A percentile compares a stretch with the other conserved stretches of the same genome.
Conservation (phyloP, 1,139 yeast genomes). For the Saccharomycopsis crataegensis region DNA sequence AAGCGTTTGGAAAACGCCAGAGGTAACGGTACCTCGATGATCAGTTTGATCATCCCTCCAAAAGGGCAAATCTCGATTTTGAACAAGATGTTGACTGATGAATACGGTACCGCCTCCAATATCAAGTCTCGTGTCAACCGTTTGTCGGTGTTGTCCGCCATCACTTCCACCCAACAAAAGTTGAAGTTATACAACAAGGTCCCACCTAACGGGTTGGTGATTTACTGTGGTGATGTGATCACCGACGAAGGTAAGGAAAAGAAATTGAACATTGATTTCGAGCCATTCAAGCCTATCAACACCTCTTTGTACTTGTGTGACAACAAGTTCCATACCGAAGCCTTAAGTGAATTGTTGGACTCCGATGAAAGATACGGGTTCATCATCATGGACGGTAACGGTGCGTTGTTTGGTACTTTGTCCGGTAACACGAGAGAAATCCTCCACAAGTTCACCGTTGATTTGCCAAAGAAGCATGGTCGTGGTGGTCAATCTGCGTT, state of each 20-base stretch:
- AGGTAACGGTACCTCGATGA: conserved; percentile 99
- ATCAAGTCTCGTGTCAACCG: conserved; percentile 96
- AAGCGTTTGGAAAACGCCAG: conserved; percentile 82
- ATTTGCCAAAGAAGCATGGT: conserved; percentile 98
- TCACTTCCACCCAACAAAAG: conserved; percentile 96
- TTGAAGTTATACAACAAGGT: conserved; percentile 82
- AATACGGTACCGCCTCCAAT: conserved; percentile 97
- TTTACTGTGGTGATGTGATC: conserved; percentile 96
- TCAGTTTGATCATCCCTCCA: conserved; percentile 92
- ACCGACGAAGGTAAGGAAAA: conserved; percentile 97
- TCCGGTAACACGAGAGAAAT: conserved; percentile 96
- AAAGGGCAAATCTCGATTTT: conserved; percentile 84
- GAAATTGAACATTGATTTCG: conserved; percentile 89
- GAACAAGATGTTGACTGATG: conserved; percentile 93
- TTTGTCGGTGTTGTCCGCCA: conserved; percentile 89
- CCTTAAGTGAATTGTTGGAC: conserved; percentile 85
- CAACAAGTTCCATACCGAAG: conserved; percentile 97
- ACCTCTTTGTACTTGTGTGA: conserved; percentile 94
- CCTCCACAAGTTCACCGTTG: conserved; percentile 92
- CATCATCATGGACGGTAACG: conserved; percentile 99
- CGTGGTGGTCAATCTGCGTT: conserved; percentile 99
- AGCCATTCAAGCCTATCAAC: conserved; percentile 97
- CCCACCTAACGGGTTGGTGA: conserved; percentile 89
- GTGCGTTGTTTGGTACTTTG: conserved; percentile 91
- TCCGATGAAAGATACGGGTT: conserved; percentile 95